A percentile compares a stretch with the other conserved stretches of the same genome.
Conservation (phyloP, 2,329 filamentous ascomycete species). For the Cercospora beticola region DNA sequence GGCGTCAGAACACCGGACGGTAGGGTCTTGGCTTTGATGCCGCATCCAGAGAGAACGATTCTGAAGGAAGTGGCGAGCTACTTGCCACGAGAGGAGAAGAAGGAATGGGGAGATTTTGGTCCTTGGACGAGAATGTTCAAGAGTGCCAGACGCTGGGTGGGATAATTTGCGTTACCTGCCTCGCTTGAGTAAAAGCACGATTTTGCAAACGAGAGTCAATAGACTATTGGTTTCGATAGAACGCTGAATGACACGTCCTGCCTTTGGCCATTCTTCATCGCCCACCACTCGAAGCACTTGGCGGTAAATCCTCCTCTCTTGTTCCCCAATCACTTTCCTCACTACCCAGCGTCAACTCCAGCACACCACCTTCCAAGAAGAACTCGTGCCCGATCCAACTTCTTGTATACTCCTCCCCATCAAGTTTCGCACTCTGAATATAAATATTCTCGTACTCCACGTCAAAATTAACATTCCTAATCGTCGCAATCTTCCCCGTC, state of each 20-base stretch:
- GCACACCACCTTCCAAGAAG: constrained; percentile 24
- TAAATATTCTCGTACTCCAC: constrained; percentile 33
- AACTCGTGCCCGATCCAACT: constrained; percentile 32
- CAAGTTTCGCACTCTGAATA: constrained; percentile 28
- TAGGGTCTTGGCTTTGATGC: constrained; percentile 85
- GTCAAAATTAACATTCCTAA: constrained; percentile 38
- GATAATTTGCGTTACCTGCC: neutral
- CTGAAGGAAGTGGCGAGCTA: constrained; percentile 77
- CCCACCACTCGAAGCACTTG: constrained; percentile 1
- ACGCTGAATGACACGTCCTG: neutral
- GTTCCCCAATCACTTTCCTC: constrained; percentile 28
- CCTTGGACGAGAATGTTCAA: constrained; percentile 86
- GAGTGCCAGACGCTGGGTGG: constrained; percentile 82
- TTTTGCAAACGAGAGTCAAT: neutral
- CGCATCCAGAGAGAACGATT: constrained; percentile 87
- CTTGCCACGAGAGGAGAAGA: constrained; percentile 63
- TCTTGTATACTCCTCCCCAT: constrained; percentile 24
- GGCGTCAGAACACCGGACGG: constrained; percentile 76
- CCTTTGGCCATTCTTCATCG: neutral
- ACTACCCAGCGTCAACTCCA: constrained; percentile 26
- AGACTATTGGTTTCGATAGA: neutral
- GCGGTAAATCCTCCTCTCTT: constrained; percentile 35
- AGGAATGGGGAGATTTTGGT: constrained; percentile 75
- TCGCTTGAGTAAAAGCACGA: neutral
- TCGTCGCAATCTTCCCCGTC: constrained; percentile 26